Evolutionary conservation across 345 rosid species (phyloP).

Genomic region (Arabidopsis arenosa): DNA sequence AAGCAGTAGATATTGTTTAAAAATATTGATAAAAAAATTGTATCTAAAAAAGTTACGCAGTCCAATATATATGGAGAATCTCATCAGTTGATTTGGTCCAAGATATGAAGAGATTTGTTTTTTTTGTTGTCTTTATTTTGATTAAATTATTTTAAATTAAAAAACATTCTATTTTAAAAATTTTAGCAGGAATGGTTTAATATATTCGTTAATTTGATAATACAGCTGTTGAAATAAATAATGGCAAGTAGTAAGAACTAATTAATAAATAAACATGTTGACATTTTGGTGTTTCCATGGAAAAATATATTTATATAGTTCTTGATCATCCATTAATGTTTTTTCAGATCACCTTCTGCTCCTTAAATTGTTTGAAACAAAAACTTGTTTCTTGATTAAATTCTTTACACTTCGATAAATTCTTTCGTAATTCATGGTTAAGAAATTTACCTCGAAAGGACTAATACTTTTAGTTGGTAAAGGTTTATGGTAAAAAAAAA

Average conservation of each 20-base stretch:
- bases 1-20: not conserved
- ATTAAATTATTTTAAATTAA: not conserved
- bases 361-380: not conserved
- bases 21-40: not conserved
- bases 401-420: not conserved
- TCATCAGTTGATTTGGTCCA: not conserved
- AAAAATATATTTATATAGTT: not conserved
- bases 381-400: not conserved
- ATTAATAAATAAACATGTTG: not conserved
- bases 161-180: not conserved
- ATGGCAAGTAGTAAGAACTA: not conserved
- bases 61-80: not conserved
- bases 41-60: not conserved
- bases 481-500: not conserved
- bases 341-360: not conserved
- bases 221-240: not conserved
- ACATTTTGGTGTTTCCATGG: not conserved
- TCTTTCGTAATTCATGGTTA: not conserved
- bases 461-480: not conserved
- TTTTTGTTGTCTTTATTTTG: not conserved
- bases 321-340: not conserved
- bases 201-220: not conserved
- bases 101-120: not conserved
- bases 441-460: not conserved
- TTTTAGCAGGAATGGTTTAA: not conserved